Percentiles rank a stretch among this genome's conserved stretches.
These are phyloP conservation scores for Papiliotrema nemorosa DNA, from an alignment of 1,284 basidiomycete genomes.

Conservation along the genomic window DNA sequence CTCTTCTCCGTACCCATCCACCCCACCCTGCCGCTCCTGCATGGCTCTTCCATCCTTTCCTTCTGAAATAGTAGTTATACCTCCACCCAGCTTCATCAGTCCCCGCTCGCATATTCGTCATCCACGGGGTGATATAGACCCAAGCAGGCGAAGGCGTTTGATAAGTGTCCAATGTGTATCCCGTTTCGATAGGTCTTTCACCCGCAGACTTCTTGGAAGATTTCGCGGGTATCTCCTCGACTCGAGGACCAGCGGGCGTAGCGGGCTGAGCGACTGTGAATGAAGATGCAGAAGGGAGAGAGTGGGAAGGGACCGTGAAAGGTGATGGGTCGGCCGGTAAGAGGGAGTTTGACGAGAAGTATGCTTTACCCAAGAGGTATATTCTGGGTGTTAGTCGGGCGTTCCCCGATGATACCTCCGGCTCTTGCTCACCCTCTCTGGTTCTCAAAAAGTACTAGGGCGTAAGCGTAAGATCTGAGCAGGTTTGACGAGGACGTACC, in stretches of 20 bases:
- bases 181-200: slow-evolving; percentile 37
- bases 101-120: slow-evolving; percentile 48
- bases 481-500: slow-evolving; percentile 52
- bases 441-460: slow-evolving; percentile 48
- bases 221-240: background rate
- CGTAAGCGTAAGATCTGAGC: background rate
- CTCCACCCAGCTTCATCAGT: slow-evolving; percentile 50
- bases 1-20: slow-evolving; percentile 46
- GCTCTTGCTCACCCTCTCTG: slow-evolving; percentile 49
- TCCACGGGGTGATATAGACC: slow-evolving; percentile 48
- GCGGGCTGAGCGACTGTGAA: slow-evolving; percentile 11
- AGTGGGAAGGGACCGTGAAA: slow-evolving; percentile 36
- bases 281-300: slow-evolving; percentile 20
- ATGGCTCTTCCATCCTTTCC: slow-evolving; percentile 35
- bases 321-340: slow-evolving; percentile 46
- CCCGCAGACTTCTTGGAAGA: slow-evolving; percentile 1
- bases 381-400: slow-evolving; percentile 28
- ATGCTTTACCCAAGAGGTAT: slow-evolving; percentile 41
- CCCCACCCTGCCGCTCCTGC: slow-evolving; percentile 41
- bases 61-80: slow-evolving; percentile 47
- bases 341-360: slow-evolving; percentile 42
- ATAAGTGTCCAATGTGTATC: slow-evolving; percentile 42
- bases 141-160: slow-evolving; percentile 45
- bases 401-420: no score
- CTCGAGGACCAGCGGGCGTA: no score